Evolutionary conservation across 2,329 filamentous ascomycete genomes (phyloP).

Genomic region (Trichoderma sp.): DNA sequence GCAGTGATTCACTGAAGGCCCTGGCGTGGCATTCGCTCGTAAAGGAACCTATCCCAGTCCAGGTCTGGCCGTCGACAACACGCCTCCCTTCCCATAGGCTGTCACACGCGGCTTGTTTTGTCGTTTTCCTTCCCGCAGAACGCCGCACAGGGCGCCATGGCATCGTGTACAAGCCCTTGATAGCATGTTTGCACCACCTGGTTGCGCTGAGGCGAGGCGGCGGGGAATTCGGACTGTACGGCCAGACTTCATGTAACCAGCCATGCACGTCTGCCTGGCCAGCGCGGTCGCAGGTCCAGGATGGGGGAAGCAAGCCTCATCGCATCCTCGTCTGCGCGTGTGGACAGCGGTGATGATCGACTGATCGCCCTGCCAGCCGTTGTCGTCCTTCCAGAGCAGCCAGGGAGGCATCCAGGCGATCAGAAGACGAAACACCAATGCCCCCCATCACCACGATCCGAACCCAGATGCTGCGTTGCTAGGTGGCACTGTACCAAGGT

Average conservation of each 20-base stretch:
- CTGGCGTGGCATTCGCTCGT: slow-evolving; percentile 7
- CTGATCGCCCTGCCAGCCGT: too few species aligned
- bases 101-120: slow-evolving; percentile 21
- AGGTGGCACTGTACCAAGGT: too few species aligned
- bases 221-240: slow-evolving; percentile 7
- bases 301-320: neutral
- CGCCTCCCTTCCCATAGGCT: slow-evolving; percentile 1
- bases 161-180: slow-evolving; percentile 4
- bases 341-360: too few species aligned
- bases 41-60: slow-evolving; percentile 7
- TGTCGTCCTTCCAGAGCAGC: too few species aligned
- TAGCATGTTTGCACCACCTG: slow-evolving; percentile 26
- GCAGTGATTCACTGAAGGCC: neutral
- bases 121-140: slow-evolving; percentile 15
- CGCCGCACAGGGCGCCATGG: slow-evolving; percentile 11
- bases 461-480: too few species aligned
- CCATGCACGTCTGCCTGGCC: neutral
- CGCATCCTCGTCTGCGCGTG: too few species aligned
- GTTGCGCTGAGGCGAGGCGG: slow-evolving; percentile 21
- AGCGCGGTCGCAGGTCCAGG: neutral
- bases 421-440: too few species aligned
- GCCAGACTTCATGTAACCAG: slow-evolving; percentile 5
- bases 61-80: neutral
- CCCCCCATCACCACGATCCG: too few species aligned
- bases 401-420: too few species aligned